These are phyloP conservation scores for Tripterygium wilfordii DNA, from an alignment of 177 flowering plant species.

Conservation along the genomic window DNA sequence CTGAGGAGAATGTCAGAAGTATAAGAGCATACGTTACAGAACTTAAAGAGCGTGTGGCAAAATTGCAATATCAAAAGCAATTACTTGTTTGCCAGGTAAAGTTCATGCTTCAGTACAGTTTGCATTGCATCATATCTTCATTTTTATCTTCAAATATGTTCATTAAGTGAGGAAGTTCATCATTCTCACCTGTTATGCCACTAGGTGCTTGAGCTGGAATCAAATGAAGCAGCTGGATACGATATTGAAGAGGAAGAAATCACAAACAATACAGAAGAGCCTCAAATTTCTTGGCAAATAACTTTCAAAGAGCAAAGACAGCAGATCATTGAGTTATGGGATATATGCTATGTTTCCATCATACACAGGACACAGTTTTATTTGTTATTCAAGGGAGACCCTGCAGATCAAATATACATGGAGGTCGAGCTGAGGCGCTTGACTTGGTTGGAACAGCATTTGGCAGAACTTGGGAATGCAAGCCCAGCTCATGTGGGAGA, in stretches of 20 bases:
- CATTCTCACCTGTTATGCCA: background rate
- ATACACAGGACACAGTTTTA: constrained; percentile 95
- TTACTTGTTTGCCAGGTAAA: constrained; percentile 94
- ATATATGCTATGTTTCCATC: constrained; percentile 78
- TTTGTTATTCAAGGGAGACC: constrained; percentile 83
- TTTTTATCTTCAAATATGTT: background rate
- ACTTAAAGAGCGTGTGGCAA: constrained; percentile 95
- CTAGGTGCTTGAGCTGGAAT: constrained; percentile 93
- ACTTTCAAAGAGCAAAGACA: constrained; percentile 75
- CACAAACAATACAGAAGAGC: constrained; percentile 30
- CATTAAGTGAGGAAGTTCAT: background rate
- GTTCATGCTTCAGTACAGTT: too few relatives aligned
- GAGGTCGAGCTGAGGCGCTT: constrained; percentile 96
- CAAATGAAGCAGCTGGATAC: constrained; percentile 86
- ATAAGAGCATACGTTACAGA: constrained; percentile 94
- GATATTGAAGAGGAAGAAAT: constrained; percentile 52
- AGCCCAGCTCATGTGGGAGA: constrained; percentile 76
- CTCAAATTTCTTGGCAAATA: constrained; percentile 64
- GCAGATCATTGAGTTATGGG: constrained; percentile 89
- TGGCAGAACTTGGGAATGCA: constrained; percentile 76
- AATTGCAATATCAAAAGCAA: constrained; percentile 95
- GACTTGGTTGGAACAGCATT: constrained; percentile 85
- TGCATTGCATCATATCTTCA: background rate
- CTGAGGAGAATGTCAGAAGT: constrained; percentile 96
- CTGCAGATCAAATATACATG: constrained; percentile 93